Evolutionary conservation across 73 alveolate species (phyloP).

Genomic region (Uronychia setigera): DNA sequence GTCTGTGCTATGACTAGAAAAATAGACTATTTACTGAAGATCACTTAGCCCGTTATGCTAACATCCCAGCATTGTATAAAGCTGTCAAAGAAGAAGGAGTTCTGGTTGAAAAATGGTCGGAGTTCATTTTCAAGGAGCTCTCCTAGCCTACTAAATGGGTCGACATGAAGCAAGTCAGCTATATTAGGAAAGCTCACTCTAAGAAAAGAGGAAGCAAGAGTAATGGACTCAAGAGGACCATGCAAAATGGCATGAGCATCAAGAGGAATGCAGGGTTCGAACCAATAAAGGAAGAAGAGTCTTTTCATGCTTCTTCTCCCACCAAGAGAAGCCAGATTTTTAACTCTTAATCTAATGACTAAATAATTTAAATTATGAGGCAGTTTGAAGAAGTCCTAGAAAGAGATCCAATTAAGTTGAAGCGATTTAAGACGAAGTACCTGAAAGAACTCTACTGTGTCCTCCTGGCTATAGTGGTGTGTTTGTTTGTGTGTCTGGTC

Average conservation of each 20-base stretch:
- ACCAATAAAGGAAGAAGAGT: neutral
- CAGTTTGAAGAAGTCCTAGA: neutral
- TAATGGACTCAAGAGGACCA: neutral
- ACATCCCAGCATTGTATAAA: neutral
- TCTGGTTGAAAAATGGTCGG: neutral
- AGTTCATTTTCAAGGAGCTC: neutral
- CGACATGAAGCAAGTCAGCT: conserved; percentile 1
- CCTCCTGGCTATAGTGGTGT: neutral
- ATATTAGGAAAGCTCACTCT: neutral
- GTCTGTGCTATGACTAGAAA: neutral
- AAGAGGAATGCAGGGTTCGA: neutral
- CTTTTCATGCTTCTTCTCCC: too few relatives aligned
- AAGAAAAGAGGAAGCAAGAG: neutral
- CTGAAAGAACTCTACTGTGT: neutral
- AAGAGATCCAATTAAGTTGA: neutral
- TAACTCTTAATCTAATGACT: neutral
- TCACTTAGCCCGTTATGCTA: neutral
- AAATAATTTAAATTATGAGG: neutral
- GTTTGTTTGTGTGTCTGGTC: neutral
- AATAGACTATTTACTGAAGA: conserved; percentile 1
- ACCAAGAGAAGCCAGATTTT: neutral
- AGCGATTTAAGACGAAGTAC: neutral
- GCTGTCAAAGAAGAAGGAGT: neutral
- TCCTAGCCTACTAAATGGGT: neutral
- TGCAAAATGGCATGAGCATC: neutral